Evolutionary conservation across 2,329 filamentous ascomycete genomes (phyloP), one percentile per base, ranked within the genome.

Genomic region (Beauveria bassiana): DNA sequence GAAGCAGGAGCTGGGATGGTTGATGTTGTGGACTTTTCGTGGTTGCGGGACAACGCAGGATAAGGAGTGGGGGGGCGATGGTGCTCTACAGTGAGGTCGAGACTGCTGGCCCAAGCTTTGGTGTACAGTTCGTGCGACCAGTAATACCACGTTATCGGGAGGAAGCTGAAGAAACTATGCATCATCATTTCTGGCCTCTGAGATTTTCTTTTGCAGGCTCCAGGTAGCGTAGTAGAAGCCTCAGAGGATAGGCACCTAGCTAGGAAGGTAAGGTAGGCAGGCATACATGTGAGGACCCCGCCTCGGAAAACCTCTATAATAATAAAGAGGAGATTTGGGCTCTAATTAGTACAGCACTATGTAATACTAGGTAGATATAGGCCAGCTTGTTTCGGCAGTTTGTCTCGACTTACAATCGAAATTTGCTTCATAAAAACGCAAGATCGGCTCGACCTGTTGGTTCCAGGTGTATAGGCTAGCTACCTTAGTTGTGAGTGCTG

Each of bases 31-130:
- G 54, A 62, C 61, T 62, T 62, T 62, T 62, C 34, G 53, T 54
- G 47, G 61, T 62, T 62, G 61, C 61, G 61, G 61, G 61, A 62
- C 61, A 62, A 61, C 58, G 49, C 58, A 54, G 22, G 42, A 20
- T 10, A 38, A 14, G 6, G 52, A 20, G 58, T 60, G 58, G 58
- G 49, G 58, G 20, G 49, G 20, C 26, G 22, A 16, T 20, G 53
- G 31, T 26, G 12, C 50, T 53, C 16, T 53, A 38, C n/a, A n/a
- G 28, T 7, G 50, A 22, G 28, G 9, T 46, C 42, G 40, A 28
- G 28, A 34, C 47, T 45, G 57, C 47, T 52, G 57, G 38, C n/a
- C 47, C 57, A 59, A 34, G 47, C 38, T 59, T 47, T 16, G n/a
- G 6, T 3, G 42, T 26, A 34, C 24, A 3, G 5, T 28, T 38